Percentiles rank a stretch among this genome's conserved stretches.
phyloP scores from a whole-genome alignment of 805 yeast species.

The Candida ipomoeae region DNA sequence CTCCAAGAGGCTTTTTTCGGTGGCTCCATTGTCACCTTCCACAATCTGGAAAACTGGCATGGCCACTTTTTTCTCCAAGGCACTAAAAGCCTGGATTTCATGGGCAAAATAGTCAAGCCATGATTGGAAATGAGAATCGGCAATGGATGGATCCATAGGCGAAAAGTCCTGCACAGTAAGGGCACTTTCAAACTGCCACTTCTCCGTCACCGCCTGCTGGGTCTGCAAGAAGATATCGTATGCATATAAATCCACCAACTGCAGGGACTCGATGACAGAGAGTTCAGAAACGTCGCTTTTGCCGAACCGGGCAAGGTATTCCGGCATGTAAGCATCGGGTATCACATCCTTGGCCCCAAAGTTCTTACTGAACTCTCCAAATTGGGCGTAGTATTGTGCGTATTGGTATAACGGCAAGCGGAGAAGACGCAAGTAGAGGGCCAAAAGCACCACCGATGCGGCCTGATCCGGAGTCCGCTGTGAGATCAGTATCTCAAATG shows the following conservation, averaged over 20 bases:
- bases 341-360: slow-evolving; percentile 28
- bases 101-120: slow-evolving; percentile 66
- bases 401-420: slow-evolving; percentile 80
- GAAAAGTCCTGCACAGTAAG: slow-evolving; percentile 58
- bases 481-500: slow-evolving; percentile 31
- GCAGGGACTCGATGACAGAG: slow-evolving; percentile 36
- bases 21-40: background rate
- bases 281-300: slow-evolving; percentile 22
- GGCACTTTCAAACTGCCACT: slow-evolving; percentile 72
- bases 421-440: slow-evolving; percentile 43
- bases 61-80: background rate
- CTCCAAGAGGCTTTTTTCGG: background rate
- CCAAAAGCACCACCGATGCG: slow-evolving; percentile 12
- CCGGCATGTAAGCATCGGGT: slow-evolving; percentile 14
- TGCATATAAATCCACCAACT: slow-evolving; percentile 42
- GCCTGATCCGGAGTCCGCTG: slow-evolving; percentile 20
- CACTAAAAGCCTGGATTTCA: slow-evolving; percentile 31
- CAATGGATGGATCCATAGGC: slow-evolving; percentile 27
- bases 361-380: slow-evolving; percentile 36
- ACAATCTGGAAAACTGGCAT: background rate
- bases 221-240: slow-evolving; percentile 41
- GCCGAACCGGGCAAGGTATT: slow-evolving; percentile 22
- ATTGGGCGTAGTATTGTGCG: slow-evolving; percentile 63
- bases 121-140: slow-evolving; percentile 40
- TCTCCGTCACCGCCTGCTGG: slow-evolving; percentile 48